phyloP scores from a whole-genome alignment of 306 rosid species.

The Rosa rugosa region DNA sequence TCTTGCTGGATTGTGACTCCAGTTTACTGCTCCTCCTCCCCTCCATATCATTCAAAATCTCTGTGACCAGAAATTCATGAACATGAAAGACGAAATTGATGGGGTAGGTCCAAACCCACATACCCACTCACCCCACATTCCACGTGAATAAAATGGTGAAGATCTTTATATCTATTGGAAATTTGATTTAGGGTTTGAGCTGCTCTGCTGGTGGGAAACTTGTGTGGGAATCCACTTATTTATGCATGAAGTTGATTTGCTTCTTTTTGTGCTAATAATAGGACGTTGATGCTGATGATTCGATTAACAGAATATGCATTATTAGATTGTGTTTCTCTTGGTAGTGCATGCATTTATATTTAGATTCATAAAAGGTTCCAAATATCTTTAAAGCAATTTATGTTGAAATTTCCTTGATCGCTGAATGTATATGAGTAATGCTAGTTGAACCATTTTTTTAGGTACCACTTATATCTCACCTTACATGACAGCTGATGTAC shows the following conservation, averaged over 20 bases:
- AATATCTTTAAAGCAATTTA: no score
- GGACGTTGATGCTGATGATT: constrained; percentile 8
- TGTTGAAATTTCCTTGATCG: no score
- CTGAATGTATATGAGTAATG: no score
- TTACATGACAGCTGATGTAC: no score
- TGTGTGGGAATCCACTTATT: constrained; percentile 27
- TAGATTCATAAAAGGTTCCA: not conserved
- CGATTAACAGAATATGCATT: not conserved
- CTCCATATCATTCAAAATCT: not conserved
- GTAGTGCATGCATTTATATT: constrained; percentile 1
- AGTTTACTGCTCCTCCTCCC: constrained; percentile 1
- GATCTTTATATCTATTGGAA: not conserved
- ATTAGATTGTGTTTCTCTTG: not conserved
- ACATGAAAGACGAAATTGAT: not conserved
- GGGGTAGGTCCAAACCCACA: constrained; percentile 10
- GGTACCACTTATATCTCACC: no score
- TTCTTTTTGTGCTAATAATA: constrained; percentile 5
- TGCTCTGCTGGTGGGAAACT: constrained; percentile 29
- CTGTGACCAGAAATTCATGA: not conserved
- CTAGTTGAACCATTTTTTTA: no score
- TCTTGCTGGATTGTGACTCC: constrained; percentile 15
- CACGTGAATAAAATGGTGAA: constrained; percentile 9
- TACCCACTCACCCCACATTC: constrained; percentile 9
- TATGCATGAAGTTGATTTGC: not conserved
- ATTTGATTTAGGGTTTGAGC: not conserved